phyloP scores from a whole-genome alignment of 2,329 filamentous ascomycete genomes.

The Tolypocladium album region DNA sequence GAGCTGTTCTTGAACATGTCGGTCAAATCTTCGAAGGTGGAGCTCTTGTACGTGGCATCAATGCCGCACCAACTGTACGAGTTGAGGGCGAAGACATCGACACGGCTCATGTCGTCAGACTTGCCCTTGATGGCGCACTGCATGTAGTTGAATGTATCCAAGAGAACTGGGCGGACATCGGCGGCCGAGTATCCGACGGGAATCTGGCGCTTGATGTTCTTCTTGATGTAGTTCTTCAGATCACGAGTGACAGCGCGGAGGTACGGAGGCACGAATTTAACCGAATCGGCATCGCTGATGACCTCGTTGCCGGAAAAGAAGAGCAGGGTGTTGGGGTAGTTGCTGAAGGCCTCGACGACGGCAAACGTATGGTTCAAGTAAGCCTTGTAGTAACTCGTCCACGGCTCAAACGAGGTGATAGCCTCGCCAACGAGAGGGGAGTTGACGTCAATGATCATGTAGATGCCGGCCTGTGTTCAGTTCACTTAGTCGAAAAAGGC shows the following conservation, averaged over 20 bases:
- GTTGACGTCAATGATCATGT: constrained; percentile 60
- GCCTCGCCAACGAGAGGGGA: constrained; percentile 49
- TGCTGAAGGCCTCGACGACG: constrained; percentile 55
- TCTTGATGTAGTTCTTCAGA: constrained; percentile 71
- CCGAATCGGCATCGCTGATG: constrained; percentile 55
- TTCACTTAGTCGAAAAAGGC: neutral
- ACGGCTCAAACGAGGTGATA: constrained; percentile 42
- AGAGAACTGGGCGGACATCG: constrained; percentile 62
- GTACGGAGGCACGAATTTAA: constrained; percentile 55
- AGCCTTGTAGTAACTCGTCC: constrained; percentile 45
- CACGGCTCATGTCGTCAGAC: constrained; percentile 48
- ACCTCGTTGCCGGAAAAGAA: constrained; percentile 77
- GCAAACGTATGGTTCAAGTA: constrained; percentile 59
- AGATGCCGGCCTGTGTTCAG: constrained; percentile 44
- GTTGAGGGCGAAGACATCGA: constrained; percentile 70
- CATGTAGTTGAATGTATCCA: constrained; percentile 68
- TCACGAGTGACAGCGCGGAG: constrained; percentile 66
- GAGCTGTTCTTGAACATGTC: constrained; percentile 53
- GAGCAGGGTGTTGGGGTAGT: constrained; percentile 55
- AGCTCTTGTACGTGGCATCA: constrained; percentile 49
- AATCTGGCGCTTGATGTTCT: constrained; percentile 55
- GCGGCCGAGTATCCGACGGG: constrained; percentile 75
- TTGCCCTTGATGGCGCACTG: constrained; percentile 50
- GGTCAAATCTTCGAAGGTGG: constrained; percentile 53
- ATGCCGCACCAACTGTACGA: constrained; percentile 58